Evolutionary conservation across 768 basidiomycete species (phyloP), one percentile per base, ranked within the genome.

Genomic region (Trametes elegans): DNA sequence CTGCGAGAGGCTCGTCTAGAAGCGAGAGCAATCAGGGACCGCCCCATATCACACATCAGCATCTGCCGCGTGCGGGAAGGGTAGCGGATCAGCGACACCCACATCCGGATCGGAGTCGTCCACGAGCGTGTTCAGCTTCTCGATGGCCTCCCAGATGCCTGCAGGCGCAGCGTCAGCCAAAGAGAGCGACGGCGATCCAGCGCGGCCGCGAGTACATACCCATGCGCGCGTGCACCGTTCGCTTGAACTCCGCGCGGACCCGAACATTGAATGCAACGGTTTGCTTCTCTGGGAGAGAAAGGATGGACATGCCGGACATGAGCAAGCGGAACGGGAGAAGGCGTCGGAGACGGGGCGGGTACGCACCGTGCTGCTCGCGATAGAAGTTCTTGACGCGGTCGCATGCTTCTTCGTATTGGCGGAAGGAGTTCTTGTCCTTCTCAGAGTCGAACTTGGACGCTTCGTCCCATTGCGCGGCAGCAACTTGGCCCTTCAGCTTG

Each of bases 81-180:
- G 38, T 32, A 26, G 21, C 38, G n/a, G n/a, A 47, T 44, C 36
- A 21, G 58, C 10, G 26, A 40, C 44, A 62, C 73, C 42, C 53
- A 89, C 90, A 65, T 92, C 93, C 49, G 93, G 93, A 70, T 96
- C 93, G 7, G 90, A 92, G 59, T 94, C 91, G 68, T 95, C 91
- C 52, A 94, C 80, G 38, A 95, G 77, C 1, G 88, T 93, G 66
- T 93, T 85, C 42, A 95, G 82, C 78, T 83, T 83, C 63, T 92
- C 89, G 71, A 93, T 92, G 9, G 90, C 90, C 61, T 90, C 82
- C 90, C 90, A 93, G 35, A 93, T 72, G 49, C 74, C 70, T 70
- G 42, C 38, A 38, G 26, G 31, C 24, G 31, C 16, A n/a, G n/a
- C 7, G 28, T 46, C n/a, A 45, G 43, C 55, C 40, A 3, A 5